Evolutionary conservation across 768 basidiomycete genomes (phyloP).

Genomic region (Tephrocybe sp.): DNA sequence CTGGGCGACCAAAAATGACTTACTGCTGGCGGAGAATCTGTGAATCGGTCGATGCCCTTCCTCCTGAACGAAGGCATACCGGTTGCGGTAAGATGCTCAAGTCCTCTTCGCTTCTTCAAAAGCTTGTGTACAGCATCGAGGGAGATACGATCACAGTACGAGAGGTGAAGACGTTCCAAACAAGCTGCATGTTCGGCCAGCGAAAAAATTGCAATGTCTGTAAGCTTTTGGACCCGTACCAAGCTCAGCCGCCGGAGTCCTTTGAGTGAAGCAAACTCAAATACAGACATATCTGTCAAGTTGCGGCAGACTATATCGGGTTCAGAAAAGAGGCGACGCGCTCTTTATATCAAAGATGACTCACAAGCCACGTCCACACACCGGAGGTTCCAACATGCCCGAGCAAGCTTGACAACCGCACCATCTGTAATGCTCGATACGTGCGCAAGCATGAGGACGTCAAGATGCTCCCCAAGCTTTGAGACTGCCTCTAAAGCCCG

Average conservation of each 20-base stretch:
- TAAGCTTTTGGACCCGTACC: conserved; percentile 78
- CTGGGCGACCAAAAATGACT: conserved; percentile 26
- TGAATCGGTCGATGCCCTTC: conserved; percentile 73
- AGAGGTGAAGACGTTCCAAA: conserved; percentile 82
- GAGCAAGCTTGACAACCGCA: conserved; percentile 66
- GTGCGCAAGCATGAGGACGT: conserved; percentile 80
- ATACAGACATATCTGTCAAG: conserved; percentile 83
- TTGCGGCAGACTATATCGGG: conserved; percentile 64
- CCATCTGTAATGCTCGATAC: conserved; percentile 78
- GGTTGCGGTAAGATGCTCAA: conserved; percentile 79
- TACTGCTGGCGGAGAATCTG: conserved; percentile 67
- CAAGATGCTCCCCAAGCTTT: conserved; percentile 72
- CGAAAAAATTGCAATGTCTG: conserved; percentile 79
- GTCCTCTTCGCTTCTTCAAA: conserved; percentile 52
- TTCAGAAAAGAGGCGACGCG: conserved; percentile 6
- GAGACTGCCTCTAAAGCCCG: conserved; percentile 64
- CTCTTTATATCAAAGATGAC: conserved; percentile 31
- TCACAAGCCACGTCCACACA: conserved; percentile 88
- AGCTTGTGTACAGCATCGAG: conserved; percentile 75
- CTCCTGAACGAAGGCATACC: conserved; percentile 76
- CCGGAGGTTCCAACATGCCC: conserved; percentile 69
- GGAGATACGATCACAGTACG: conserved; percentile 82
- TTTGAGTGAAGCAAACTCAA: conserved; percentile 72
- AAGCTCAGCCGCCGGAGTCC: conserved; percentile 76
- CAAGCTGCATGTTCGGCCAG: conserved; percentile 70